These are phyloP conservation scores for Fusarium secorum DNA, from an alignment of 2,329 filamentous ascomycete genomes.

Conservation along the genomic window DNA sequence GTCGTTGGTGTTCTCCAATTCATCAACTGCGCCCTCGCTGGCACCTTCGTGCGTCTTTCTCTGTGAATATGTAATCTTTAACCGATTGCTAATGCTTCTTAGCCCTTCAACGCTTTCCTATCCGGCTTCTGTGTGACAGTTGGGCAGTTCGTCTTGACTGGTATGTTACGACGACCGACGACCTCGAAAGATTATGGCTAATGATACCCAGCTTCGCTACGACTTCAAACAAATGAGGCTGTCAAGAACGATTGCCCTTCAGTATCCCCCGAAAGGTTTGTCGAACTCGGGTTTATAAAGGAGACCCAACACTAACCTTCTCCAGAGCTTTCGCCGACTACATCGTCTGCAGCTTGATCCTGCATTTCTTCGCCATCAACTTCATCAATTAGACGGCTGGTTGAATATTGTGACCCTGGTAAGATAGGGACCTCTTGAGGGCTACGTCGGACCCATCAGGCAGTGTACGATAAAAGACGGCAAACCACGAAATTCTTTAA, in stretches of 20 bases:
- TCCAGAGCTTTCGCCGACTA: constrained; percentile 93
- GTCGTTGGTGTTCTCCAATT: constrained; percentile 91
- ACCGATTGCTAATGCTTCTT: constrained; percentile 27
- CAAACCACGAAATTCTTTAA: constrained; percentile 34
- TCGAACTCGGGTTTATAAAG: background rate
- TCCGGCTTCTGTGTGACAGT: constrained; percentile 94
- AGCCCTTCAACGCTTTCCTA: constrained; percentile 99
- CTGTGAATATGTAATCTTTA: no score
- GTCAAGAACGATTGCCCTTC: constrained; percentile 80
- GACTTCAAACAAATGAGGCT: constrained; percentile 88
- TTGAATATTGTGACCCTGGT: background rate
- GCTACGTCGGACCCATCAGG: constrained; percentile 15
- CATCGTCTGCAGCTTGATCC: constrained; percentile 89
- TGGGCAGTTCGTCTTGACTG: constrained; percentile 96
- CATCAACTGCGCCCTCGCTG: constrained; percentile 86
- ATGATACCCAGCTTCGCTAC: constrained; percentile 66
- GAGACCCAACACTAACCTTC: constrained; percentile 23
- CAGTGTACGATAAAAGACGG: constrained; percentile 34
- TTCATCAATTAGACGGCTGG: constrained; percentile 89
- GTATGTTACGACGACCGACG: constrained; percentile 55
- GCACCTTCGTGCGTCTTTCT: constrained; percentile 82
- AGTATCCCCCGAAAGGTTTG: constrained; percentile 80
- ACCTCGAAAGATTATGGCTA: background rate
- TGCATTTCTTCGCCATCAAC: constrained; percentile 99
- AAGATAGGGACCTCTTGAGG: constrained; percentile 3